These are phyloP conservation scores for Penicillium sp. DNA, from an alignment of 2,329 filamentous ascomycete genomes.

Conservation along the genomic window DNA sequence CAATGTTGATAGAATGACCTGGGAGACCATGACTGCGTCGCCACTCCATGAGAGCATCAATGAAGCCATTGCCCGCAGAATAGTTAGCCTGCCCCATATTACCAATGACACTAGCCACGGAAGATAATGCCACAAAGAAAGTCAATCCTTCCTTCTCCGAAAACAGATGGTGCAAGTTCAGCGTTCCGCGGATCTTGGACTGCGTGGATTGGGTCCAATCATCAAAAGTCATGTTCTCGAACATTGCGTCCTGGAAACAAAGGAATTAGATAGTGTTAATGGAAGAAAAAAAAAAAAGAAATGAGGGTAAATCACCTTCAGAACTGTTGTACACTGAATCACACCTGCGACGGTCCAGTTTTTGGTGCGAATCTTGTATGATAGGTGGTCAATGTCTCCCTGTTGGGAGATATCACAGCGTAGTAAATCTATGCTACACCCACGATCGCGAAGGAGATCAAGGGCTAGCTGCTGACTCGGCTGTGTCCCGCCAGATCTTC, in stretches of 20 bases:
- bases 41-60: conserved; percentile 24
- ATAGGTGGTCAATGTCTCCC: conserved; percentile 16
- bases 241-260: conserved; percentile 21
- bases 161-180: conserved; percentile 18
- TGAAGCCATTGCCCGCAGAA: conserved; percentile 51
- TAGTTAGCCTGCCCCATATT: conserved; percentile 61
- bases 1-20: conserved; percentile 23
- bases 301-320: conserved; percentile 9
- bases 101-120: conserved; percentile 57
- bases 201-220: conserved; percentile 14
- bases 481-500: conserved; percentile 18
- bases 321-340: conserved; percentile 23
- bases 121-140: conserved; percentile 57
- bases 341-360: conserved; percentile 19
- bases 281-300: not conserved
- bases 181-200: conserved; percentile 16
- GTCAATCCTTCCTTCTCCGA: conserved; percentile 23
- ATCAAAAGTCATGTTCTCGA: conserved; percentile 22
- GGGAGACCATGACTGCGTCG: conserved; percentile 13
- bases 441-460: conserved; percentile 11
- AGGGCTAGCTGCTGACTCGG: conserved; percentile 15
- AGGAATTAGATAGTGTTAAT: not conserved
- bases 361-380: conserved; percentile 12
- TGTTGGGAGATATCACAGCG: conserved; percentile 19
- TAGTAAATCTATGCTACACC: conserved; percentile 16